Evolutionary conservation across 768 basidiomycete species (phyloP), one percentile per base, ranked within the genome.

Genomic region (Leccinellum luteum): DNA sequence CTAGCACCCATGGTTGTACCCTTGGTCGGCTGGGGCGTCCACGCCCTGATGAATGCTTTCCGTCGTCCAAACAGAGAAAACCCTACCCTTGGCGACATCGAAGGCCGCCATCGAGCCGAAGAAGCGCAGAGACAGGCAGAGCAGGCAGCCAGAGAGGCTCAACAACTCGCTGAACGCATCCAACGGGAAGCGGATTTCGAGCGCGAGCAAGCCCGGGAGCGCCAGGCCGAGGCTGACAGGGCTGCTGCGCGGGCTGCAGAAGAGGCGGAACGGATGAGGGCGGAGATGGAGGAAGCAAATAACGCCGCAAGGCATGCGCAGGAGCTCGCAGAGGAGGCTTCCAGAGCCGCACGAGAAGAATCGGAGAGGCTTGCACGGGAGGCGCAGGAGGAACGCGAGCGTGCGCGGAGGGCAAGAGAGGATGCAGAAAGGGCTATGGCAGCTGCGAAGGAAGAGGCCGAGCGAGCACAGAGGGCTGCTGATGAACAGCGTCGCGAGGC

Each of bases 401-500:
- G 52, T 6, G 53, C 57, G 0, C 32, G 30, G 28, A 50, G 31
- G 53, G 38, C 57, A 15, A 32, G 23, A 6, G 52, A 49, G 13
- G 64, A 59, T 8, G 59, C 54, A 6, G 53, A 54, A 28, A 56
- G 30, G 38, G 27, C 48, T 10, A 51, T 57, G 10, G 54, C 14
- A 30, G 52, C 60, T 19, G 58, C 56, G 10, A 47, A 21, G 51
- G 57, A 64, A 27, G 64, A 64, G 14, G 58, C 50, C 0, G 51
- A 58, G 48, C 56, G 38, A 31, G n/a, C 53, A 0, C 58, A 62
- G 25, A n/a, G 32, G 44, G 50, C 7, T n/a, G 60, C 55, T 1
- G 55, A 67, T 15, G 60, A 62, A 10, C 51, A 62, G 3, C 54
- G 35, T 23, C 56, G 48, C n/a, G 61, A 25, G 25, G 25, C 66